Conservation (phyloP, 2,329 filamentous ascomycete species). For the Ophiostoma pallidulum region DNA sequence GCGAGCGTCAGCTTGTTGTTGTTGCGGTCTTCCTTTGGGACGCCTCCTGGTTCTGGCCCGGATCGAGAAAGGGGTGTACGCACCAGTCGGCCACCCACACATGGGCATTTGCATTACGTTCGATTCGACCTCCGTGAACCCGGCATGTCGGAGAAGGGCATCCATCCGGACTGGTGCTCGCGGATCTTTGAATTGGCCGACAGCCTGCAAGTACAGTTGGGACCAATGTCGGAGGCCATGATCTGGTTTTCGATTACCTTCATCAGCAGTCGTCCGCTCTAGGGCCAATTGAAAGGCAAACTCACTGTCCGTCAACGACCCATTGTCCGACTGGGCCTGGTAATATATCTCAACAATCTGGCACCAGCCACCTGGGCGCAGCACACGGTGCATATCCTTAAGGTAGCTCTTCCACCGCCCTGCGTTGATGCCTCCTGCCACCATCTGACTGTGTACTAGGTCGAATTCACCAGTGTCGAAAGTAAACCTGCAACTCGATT, state of each 20-base stretch:
- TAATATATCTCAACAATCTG: constrained; percentile 85
- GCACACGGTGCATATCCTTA: constrained; percentile 60
- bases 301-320: constrained; percentile 57
- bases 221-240: constrained; percentile 63
- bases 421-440: constrained; percentile 61
- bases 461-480: constrained; percentile 68
- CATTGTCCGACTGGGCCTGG: constrained; percentile 78
- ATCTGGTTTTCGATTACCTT: constrained; percentile 28
- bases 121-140: constrained; percentile 59
- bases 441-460: constrained; percentile 68
- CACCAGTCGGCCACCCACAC: constrained; percentile 61
- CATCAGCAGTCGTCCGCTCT: not conserved
- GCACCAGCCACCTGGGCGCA: constrained; percentile 72
- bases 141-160: constrained; percentile 49
- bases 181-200: constrained; percentile 57
- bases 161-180: constrained; percentile 52
- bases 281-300: not conserved
- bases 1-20: no score
- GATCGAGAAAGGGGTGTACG: constrained; percentile 17
- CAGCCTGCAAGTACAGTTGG: constrained; percentile 49
- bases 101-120: constrained; percentile 58
- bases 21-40: no score
- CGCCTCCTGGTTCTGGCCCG: no score
- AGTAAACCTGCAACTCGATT: constrained; percentile 40
- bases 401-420: constrained; percentile 68